phyloP scores from a whole-genome alignment of 2,329 filamentous ascomycete genomes.

The Colletotrichum cereale region DNA sequence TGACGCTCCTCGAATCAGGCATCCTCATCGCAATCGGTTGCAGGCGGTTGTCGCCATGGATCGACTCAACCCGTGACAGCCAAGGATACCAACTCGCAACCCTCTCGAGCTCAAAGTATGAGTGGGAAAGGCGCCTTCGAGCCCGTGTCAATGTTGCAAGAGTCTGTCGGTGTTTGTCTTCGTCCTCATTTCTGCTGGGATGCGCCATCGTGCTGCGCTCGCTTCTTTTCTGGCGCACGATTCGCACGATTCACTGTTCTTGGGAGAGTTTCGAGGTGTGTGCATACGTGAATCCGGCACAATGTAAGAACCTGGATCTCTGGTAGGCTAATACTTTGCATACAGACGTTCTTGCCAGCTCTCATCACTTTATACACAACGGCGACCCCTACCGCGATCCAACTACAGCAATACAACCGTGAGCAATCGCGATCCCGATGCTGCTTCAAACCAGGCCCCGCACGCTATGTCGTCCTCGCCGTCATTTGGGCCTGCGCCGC shows the following conservation, averaged over 20 bases:
- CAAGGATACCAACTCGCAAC: conserved; percentile 19
- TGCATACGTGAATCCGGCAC: background rate
- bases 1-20: conserved; percentile 46
- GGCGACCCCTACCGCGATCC: conserved; percentile 40
- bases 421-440: conserved; percentile 24
- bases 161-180: conserved; percentile 33
- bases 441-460: conserved; percentile 16
- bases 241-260: conserved; percentile 50
- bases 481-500: conserved; percentile 50
- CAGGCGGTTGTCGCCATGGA: conserved; percentile 27
- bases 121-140: conserved; percentile 25
- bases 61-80: conserved; percentile 1
- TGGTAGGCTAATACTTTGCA: background rate
- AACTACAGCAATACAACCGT: conserved; percentile 44
- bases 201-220: conserved; percentile 45
- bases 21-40: conserved; percentile 40
- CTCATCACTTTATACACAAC: conserved; percentile 44
- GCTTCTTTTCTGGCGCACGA: conserved; percentile 48
- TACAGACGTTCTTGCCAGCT: conserved; percentile 50
- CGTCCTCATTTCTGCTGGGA: conserved; percentile 42
- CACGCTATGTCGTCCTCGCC: conserved; percentile 44
- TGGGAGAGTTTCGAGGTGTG: conserved; percentile 51
- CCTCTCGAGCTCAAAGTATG: background rate
- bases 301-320: no score
- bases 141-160: conserved; percentile 15